Evolutionary conservation across 495 filamentous ascomycete species (phyloP).

Genomic region (Penicillium samsonianum): DNA sequence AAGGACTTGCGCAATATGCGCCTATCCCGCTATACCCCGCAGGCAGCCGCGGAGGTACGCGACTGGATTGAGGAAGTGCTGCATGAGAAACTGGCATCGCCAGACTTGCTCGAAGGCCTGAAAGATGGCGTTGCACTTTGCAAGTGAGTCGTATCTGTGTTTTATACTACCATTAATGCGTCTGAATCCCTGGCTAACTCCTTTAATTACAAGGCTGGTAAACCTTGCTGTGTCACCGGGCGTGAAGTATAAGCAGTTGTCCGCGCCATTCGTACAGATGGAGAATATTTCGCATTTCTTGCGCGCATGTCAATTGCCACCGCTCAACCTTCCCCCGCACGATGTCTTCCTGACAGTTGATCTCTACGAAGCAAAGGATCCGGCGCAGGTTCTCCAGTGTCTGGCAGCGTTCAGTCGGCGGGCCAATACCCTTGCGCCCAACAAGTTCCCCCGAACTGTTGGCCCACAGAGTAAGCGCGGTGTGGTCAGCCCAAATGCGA

Average conservation of each 20-base stretch:
- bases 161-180: background rate
- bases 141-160: conserved; percentile 60
- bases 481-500: conserved; percentile 68
- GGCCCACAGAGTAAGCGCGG: conserved; percentile 60
- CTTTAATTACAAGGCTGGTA: conserved; percentile 61
- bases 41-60: conserved; percentile 82
- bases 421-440: conserved; percentile 75
- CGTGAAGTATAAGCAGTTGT: conserved; percentile 74
- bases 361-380: conserved; percentile 94
- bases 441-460: conserved; percentile 69
- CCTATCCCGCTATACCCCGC: conserved; percentile 89
- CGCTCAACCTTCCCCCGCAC: conserved; percentile 85
- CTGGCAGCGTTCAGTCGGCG: conserved; percentile 86
- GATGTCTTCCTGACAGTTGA: conserved; percentile 98
- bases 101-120: conserved; percentile 79
- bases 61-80: conserved; percentile 85
- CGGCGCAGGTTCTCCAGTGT: conserved; percentile 94
- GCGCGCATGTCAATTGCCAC: conserved; percentile 76
- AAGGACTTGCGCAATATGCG: conserved; percentile 94
- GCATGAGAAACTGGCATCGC: conserved; percentile 66
- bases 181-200: conserved; percentile 17
- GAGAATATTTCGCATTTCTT: conserved; percentile 99
- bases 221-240: conserved; percentile 81
- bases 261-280: conserved; percentile 99
- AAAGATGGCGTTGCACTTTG: conserved; percentile 91